Conservation (phyloP, 257 asterid species). For the Henckelia pumila region DNA sequence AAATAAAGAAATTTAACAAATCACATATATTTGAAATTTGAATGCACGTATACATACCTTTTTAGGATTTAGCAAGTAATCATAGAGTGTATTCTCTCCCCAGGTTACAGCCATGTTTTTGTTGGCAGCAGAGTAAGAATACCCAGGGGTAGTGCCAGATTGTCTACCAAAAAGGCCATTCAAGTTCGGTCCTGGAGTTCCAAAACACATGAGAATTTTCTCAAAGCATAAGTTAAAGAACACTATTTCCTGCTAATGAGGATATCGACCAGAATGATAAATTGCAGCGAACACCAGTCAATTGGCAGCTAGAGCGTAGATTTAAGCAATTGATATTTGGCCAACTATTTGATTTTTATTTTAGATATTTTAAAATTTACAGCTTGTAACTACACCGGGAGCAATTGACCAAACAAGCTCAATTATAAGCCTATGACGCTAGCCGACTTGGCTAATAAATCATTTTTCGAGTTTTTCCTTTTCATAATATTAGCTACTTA, state of each 20-base stretch:
- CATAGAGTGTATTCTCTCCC: constrained; percentile 89
- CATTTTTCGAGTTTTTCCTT: background rate
- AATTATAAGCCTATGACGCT: background rate
- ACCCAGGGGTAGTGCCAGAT: constrained; percentile 91
- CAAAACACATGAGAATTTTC: background rate
- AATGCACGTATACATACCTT: constrained; percentile 45
- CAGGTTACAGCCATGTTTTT: constrained; percentile 83
- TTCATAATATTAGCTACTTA: background rate
- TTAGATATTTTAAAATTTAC: too few species aligned
- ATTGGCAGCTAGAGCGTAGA: background rate
- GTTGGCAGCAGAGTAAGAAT: constrained; percentile 90
- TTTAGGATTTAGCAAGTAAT: constrained; percentile 88
- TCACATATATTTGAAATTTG: background rate
- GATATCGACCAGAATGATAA: background rate
- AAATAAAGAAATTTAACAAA: background rate
- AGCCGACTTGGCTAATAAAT: background rate
- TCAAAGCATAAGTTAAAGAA: constrained; percentile 3
- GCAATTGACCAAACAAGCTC: too few species aligned
- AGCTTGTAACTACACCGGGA: too few species aligned
- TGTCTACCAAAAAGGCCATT: constrained; percentile 92
- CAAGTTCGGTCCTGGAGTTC: constrained; percentile 79
- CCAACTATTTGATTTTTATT: background rate
- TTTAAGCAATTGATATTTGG: background rate
- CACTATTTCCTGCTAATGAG: background rate
- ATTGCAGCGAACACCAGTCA: background rate